Evolutionary conservation across 179 eudicot species (phyloP).

Genomic region (Amaranthus tricolor): DNA sequence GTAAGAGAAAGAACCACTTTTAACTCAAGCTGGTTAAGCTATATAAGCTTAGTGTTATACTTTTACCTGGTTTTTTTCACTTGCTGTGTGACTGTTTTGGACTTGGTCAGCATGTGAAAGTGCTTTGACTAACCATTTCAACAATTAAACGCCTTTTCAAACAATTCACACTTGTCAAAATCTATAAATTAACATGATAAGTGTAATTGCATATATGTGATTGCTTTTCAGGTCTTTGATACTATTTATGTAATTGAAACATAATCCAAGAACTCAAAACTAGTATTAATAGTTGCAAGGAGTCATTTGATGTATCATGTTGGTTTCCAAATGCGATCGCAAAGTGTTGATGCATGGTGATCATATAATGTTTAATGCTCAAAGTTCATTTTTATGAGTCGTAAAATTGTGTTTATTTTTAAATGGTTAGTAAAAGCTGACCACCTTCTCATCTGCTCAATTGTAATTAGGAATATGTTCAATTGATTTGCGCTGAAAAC

Average conservation of each 20-base stretch:
- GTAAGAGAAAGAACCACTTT: background rate
- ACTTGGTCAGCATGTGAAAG: background rate
- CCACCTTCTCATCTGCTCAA: background rate
- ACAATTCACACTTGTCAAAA: too few relatives aligned
- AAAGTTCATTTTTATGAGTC: too few relatives aligned
- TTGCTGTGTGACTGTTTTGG: too few relatives aligned
- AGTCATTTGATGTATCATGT: background rate
- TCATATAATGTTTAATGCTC: background rate
- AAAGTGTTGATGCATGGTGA: background rate
- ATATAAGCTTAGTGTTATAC: background rate
- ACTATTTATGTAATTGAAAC: too few relatives aligned
- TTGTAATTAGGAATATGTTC: background rate
- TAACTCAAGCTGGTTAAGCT: background rate
- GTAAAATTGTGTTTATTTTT: too few relatives aligned
- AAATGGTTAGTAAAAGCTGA: too few relatives aligned
- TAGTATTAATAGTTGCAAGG: background rate
- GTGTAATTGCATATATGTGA: too few relatives aligned
- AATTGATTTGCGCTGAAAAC: background rate
- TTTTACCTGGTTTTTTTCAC: background rate
- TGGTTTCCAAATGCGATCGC: background rate
- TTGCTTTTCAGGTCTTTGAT: too few relatives aligned
- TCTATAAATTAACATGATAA: too few relatives aligned
- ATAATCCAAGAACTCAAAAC: too few relatives aligned
- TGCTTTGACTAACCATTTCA: conserved; percentile 3
- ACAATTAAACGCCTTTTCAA: too few relatives aligned